Evolutionary conservation across 208 protist genomes (phyloP).

Genomic region (Angomonas desouzai): DNA sequence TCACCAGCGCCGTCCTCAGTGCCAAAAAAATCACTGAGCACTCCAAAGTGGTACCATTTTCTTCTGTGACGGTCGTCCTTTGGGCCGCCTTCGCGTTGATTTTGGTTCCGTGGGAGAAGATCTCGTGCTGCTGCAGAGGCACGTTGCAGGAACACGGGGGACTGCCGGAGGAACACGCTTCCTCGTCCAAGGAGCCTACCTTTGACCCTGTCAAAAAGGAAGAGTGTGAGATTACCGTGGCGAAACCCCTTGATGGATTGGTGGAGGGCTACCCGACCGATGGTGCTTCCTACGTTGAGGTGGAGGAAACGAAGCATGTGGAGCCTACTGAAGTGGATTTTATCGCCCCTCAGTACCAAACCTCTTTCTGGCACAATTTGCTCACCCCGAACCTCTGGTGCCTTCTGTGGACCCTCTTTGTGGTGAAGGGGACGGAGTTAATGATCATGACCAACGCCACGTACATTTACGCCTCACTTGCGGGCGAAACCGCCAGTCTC

Average conservation of each 20-base stretch:
- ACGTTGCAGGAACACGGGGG: not conserved
- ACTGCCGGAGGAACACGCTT: too few relatives aligned
- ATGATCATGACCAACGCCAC: slow-evolving; percentile 55
- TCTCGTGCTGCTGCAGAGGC: not conserved
- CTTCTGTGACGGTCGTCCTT: slow-evolving; percentile 30
- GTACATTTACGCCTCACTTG: slow-evolving; percentile 42
- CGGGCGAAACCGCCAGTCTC: slow-evolving; percentile 17
- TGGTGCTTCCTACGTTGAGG: too few relatives aligned
- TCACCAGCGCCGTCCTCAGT: slow-evolving; percentile 28
- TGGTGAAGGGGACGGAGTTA: slow-evolving; percentile 26
- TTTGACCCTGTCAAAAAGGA: not conserved
- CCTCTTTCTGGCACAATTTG: slow-evolving; percentile 40
- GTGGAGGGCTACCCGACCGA: too few relatives aligned
- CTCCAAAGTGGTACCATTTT: slow-evolving; percentile 28
- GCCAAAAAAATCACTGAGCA: slow-evolving; percentile 23
- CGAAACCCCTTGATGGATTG: not conserved
- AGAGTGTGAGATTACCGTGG: not conserved
- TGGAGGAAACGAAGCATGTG: not conserved
- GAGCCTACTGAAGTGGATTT: slow-evolving; percentile 41
- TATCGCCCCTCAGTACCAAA: slow-evolving; percentile 58
- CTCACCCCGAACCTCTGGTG: slow-evolving; percentile 39
- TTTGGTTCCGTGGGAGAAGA: slow-evolving; percentile 25
- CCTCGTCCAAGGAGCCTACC: too few relatives aligned
- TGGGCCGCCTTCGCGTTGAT: slow-evolving; percentile 27
- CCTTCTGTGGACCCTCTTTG: slow-evolving; percentile 46